Percentiles rank a stretch among this genome's conserved stretches.
phyloP scores from a whole-genome alignment of 23 red algal genomes.

The Gracilaria domingensis region DNA sequence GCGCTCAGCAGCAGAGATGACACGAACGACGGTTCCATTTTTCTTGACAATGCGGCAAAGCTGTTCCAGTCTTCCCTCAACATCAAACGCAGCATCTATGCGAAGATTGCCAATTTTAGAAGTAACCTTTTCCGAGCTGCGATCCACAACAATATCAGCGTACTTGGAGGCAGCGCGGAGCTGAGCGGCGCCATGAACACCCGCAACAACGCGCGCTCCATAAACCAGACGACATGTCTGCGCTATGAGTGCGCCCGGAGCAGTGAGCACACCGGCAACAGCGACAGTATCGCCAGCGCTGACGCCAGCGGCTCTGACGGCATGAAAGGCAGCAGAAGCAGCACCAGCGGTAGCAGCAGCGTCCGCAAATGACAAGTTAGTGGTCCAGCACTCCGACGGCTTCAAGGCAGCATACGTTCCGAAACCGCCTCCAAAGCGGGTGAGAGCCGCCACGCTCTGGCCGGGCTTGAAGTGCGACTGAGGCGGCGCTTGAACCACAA shows the following conservation, averaged over 20 bases:
- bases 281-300: not conserved
- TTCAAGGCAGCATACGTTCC: not conserved
- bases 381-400: not conserved
- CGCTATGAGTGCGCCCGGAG: conserved; percentile 7
- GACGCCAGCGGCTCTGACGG: not conserved
- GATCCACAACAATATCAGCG: not conserved
- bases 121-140: not conserved
- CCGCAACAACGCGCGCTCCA: not conserved
- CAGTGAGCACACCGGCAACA: conserved; percentile 8
- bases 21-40: not conserved
- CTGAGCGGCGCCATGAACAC: not conserved
- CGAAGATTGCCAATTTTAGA: not conserved
- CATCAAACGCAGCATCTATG: conserved; percentile 4
- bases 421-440: conserved; percentile 7
- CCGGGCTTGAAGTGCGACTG: not conserved
- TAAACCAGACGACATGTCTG: conserved; percentile 29
- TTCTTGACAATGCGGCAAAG: conserved; percentile 18
- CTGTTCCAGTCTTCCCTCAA: conserved; percentile 15
- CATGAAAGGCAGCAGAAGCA: conserved; percentile 12
- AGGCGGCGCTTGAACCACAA: not conserved
- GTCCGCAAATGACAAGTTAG: conserved; percentile 8
- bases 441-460: not conserved
- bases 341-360: conserved; percentile 20
- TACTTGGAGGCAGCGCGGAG: not conserved
- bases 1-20: not conserved